These are phyloP conservation scores for Salicornia ramosissima DNA, from an alignment of 148 eudicot genomes.

Conservation along the genomic window DNA sequence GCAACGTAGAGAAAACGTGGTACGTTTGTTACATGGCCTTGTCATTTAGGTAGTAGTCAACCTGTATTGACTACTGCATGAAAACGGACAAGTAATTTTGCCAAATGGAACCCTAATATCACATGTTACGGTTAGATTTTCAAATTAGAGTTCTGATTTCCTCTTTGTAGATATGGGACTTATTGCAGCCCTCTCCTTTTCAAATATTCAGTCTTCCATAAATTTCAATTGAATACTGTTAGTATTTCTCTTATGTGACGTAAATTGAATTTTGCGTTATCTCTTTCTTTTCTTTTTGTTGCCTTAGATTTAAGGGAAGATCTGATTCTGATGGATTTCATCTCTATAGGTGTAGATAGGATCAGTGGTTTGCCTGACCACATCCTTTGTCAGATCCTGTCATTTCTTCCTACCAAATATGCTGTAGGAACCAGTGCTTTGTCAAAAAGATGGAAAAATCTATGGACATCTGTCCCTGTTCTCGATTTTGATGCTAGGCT, in stretches of 20 bases:
- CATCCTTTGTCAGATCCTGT: slow-evolving; percentile 23
- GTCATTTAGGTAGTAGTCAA: slow-evolving; percentile 8
- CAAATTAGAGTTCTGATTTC: neutral
- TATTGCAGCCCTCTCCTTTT: neutral
- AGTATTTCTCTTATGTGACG: neutral
- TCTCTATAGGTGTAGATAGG: slow-evolving; percentile 17
- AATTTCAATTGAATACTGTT: neutral
- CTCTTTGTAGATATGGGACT: neutral
- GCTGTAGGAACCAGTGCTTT: slow-evolving; percentile 26
- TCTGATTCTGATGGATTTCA: slow-evolving; percentile 16
- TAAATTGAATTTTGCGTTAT: neutral
- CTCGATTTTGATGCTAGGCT: slow-evolving; percentile 20
- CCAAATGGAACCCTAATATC: slow-evolving; percentile 1
- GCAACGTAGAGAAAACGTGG: slow-evolving; percentile 2
- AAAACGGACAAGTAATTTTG: neutral
- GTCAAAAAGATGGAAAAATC: slow-evolving; percentile 24
- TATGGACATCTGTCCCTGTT: slow-evolving; percentile 25
- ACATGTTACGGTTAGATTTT: slow-evolving; percentile 5
- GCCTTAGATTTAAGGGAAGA: slow-evolving; percentile 6
- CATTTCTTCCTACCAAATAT: slow-evolving; percentile 23
- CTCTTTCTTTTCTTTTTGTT: slow-evolving; percentile 1
- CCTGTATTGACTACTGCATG: neutral
- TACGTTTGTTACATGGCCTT: neutral
- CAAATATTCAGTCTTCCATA: neutral
- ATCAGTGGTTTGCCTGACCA: slow-evolving; percentile 24